These are phyloP conservation scores for Periconia sp. DNA, from an alignment of 2,329 filamentous ascomycete genomes.

Conservation along the genomic window DNA sequence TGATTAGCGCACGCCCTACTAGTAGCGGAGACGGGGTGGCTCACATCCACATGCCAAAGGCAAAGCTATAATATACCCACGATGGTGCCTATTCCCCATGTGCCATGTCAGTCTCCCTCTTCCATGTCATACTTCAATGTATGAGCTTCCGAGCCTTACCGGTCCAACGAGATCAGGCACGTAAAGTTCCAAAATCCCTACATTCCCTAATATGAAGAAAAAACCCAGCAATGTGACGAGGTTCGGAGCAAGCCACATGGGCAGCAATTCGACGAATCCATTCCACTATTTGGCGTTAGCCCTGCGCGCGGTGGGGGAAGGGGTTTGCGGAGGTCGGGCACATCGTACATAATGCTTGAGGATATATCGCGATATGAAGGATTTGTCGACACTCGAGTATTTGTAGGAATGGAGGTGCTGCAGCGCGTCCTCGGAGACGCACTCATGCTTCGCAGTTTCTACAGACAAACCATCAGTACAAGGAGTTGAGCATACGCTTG, in stretches of 20 bases:
- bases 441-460: slow-evolving; percentile 68
- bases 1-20: slow-evolving; percentile 13
- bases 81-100: slow-evolving; percentile 65
- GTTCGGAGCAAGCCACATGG: slow-evolving; percentile 95
- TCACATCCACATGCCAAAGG: slow-evolving; percentile 91
- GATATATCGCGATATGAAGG: slow-evolving; percentile 88
- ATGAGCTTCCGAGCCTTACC: slow-evolving; percentile 54
- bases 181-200: slow-evolving; percentile 72
- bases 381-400: slow-evolving; percentile 96
- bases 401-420: slow-evolving; percentile 93
- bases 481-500: too few species aligned
- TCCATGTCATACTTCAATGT: background rate
- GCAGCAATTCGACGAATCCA: slow-evolving; percentile 86
- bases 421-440: slow-evolving; percentile 85
- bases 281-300: slow-evolving; percentile 74
- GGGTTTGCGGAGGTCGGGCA: slow-evolving; percentile 4
- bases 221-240: slow-evolving; percentile 96
- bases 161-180: slow-evolving; percentile 91
- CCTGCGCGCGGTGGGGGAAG: background rate
- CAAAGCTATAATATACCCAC: slow-evolving; percentile 97
- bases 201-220: slow-evolving; percentile 87
- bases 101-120: slow-evolving; percentile 13
- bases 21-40: slow-evolving; percentile 5
- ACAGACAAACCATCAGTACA: background rate
- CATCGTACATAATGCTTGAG: slow-evolving; percentile 86